Evolutionary conservation across 495 filamentous ascomycete species (phyloP), one percentile per base, ranked within the genome.

Genomic region (Achaetomiella virescens): DNA sequence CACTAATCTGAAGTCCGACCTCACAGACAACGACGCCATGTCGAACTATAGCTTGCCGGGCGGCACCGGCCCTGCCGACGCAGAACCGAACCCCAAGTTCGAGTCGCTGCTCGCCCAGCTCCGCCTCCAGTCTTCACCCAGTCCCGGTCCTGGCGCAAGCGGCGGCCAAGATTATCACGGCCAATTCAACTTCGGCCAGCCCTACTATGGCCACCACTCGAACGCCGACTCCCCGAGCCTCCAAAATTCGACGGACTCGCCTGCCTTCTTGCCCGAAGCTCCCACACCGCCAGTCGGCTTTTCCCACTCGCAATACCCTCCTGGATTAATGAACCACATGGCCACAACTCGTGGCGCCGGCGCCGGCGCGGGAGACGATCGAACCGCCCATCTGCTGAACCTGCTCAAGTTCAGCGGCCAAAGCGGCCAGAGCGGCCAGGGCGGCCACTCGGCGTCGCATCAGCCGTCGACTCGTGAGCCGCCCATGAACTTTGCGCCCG

Each of bases 361-460:
- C 2, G 42, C 27, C 14, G 61, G 31, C 8, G 61, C 72, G 58
- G 76, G 81, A 51, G 71, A 80, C 49, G 77, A 88, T 29, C 66
- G 82, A 75, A 73, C 84, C 77, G 49, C 83, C 71, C 89, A 85
- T 64, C 72, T 98, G 59, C 77, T 98, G 65, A 93, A 86, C 63
- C 79, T 98, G 38, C 80, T 98, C 47, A 90, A 90, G 72, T 96
- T 91, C 72, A 89, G 81, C 61, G 80, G 88, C 48, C 75, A 81
- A 18, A 61, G 74, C 20, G 62, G 70, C 55, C 57, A 48, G n/a
- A 89, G 81, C 61, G 80, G 88, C 48, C 75, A 81, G 20, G 61
- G 74, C 20, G 62, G 70, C 55, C 57, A 48, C 21, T 21, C 48
- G 31, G 50, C 40, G 31, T 35, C 41, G 2, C 59, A 58, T 47